Conservation (phyloP, 2,329 filamentous ascomycete genomes). For the Microdochium paspali region DNA sequence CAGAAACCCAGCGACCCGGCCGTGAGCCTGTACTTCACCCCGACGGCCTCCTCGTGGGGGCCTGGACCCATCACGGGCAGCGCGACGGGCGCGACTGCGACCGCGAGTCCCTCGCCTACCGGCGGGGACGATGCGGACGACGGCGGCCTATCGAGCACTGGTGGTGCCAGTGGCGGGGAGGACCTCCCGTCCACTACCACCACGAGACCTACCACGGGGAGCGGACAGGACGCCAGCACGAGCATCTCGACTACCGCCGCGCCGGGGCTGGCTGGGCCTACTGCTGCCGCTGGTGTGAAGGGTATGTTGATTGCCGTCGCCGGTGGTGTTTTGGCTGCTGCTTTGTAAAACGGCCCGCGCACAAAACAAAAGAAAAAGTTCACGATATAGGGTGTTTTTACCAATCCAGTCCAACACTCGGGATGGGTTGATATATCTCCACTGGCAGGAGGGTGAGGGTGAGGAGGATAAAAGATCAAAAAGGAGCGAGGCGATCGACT, state of each 20-base stretch:
- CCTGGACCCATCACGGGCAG: slow-evolving; percentile 31
- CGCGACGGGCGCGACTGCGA: slow-evolving; percentile 24
- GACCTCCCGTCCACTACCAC: not conserved
- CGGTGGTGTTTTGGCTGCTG: slow-evolving; percentile 17
- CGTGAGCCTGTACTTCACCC: slow-evolving; percentile 32
- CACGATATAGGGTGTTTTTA: no score
- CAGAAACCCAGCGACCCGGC: slow-evolving; percentile 24
- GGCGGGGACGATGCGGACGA: no score
- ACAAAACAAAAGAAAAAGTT: not conserved
- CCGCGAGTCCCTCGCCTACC: no score
- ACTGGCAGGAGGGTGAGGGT: no score
- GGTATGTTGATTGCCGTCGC: slow-evolving; percentile 13
- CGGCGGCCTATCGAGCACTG: no score
- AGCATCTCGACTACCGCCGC: slow-evolving; percentile 5
- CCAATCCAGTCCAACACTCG: not conserved
- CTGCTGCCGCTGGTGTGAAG: slow-evolving; percentile 13
- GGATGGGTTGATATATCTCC: no score
- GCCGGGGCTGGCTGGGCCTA: slow-evolving; percentile 14
- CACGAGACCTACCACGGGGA: slow-evolving; percentile 1
- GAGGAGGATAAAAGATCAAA: no score
- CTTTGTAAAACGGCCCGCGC: slow-evolving; percentile 10
- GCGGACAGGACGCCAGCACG: not conserved
- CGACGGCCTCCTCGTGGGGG: slow-evolving; percentile 22
- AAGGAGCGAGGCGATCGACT: no score
- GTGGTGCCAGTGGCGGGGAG: no score